Conservation (phyloP, 352 stramenopile species). For the Ophiocytium majus region DNA sequence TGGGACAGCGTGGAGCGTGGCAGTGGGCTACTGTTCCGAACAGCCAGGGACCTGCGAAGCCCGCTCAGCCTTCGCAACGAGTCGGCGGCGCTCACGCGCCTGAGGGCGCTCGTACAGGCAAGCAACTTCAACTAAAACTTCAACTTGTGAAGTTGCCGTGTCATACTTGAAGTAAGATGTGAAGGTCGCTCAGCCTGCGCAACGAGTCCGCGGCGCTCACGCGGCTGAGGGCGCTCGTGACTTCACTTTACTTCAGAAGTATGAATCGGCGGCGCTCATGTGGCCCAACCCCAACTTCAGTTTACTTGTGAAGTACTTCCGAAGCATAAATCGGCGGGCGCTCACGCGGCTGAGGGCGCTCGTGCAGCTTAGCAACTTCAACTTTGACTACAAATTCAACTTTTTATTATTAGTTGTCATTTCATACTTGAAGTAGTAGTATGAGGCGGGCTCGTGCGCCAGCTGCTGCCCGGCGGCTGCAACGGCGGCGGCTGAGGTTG, state of each 20-base stretch:
- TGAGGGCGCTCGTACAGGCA: conserved; percentile 61
- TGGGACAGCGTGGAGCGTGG: conserved; percentile 58
- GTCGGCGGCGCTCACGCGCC: conserved; percentile 62
- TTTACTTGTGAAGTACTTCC: too few relatives aligned
- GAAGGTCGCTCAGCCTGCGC: neutral
- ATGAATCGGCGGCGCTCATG: neutral
- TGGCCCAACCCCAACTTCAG: too few relatives aligned
- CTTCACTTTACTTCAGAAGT: neutral
- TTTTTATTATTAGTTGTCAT: too few relatives aligned
- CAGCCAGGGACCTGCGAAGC: conserved; percentile 40
- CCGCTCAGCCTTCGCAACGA: conserved; percentile 66
- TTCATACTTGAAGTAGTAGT: too few relatives aligned
- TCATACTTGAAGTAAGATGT: neutral
- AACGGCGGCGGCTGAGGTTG: too few relatives aligned
- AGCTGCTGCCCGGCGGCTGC: too few relatives aligned
- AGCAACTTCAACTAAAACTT: neutral
- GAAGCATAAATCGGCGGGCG: too few relatives aligned
- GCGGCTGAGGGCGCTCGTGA: neutral
- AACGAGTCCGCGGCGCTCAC: neutral
- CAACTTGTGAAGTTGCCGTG: neutral
- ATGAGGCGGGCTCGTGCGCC: too few relatives aligned
- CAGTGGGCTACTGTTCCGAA: conserved; percentile 34
- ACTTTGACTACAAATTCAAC: too few relatives aligned
- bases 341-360: too few relatives aligned
- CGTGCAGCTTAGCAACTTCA: too few relatives aligned